phyloP scores from a whole-genome alignment of 352 stramenopile species.

The Phytopythium mirpurense region DNA sequence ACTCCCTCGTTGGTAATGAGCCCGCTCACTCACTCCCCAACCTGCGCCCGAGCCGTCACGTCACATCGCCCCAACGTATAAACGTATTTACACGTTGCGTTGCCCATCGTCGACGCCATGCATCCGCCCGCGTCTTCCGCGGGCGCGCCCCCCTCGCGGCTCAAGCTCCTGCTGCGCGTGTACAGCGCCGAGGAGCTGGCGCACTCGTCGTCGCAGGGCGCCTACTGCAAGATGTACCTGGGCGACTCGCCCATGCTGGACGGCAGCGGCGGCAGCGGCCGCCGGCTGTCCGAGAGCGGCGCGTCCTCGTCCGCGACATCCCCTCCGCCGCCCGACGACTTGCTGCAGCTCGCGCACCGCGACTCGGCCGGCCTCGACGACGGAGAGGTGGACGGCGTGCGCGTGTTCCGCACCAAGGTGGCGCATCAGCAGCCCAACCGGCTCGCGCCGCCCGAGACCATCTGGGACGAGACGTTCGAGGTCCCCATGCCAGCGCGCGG shows the following conservation, averaged over 20 bases:
- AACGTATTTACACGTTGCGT: too few species aligned
- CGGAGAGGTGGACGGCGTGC: conserved; percentile 14
- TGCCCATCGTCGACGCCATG: too few species aligned
- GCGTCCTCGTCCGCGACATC: background rate
- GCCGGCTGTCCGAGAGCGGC: conserved; percentile 21
- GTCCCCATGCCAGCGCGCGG: conserved; percentile 19
- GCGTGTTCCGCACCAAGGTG: conserved; percentile 46
- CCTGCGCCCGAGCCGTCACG: too few species aligned
- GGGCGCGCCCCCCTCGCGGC: conserved; percentile 3
- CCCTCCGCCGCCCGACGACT: background rate
- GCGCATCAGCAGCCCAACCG: conserved; percentile 26
- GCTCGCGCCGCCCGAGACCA: conserved; percentile 26
- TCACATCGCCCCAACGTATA: too few species aligned
- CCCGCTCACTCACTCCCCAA: too few species aligned
- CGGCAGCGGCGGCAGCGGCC: conserved; percentile 17
- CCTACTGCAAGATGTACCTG: conserved; percentile 69
- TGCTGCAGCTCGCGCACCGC: conserved; percentile 5
- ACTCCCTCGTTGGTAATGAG: too few species aligned
- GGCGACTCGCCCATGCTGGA: conserved; percentile 40
- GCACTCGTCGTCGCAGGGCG: conserved; percentile 43
- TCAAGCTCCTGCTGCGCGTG: conserved; percentile 50
- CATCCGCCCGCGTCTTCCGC: too few species aligned
- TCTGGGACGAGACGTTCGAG: conserved; percentile 61
- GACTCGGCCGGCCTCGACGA: conserved; percentile 11
- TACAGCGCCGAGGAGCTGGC: conserved; percentile 45